phyloP scores from a whole-genome alignment of 768 basidiomycete genomes.

The Tephrocybe sp. region DNA sequence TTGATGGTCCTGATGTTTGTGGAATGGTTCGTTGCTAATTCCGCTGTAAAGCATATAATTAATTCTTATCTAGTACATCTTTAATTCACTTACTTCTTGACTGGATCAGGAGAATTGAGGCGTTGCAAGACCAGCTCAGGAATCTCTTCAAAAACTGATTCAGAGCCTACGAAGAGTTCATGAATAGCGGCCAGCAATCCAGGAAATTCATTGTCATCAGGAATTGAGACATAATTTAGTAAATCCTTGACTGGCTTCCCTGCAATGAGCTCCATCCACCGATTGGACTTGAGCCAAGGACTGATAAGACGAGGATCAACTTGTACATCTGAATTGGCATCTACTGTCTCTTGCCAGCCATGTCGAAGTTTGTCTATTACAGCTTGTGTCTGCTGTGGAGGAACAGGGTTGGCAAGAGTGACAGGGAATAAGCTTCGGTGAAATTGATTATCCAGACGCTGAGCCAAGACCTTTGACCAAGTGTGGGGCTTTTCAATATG shows the following conservation, averaged over 20 bases:
- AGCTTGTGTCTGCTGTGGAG: background rate
- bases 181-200: background rate
- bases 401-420: background rate
- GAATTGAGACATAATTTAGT: background rate
- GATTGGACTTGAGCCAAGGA: background rate
- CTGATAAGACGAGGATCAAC: background rate
- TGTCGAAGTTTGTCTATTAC: background rate
- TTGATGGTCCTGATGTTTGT: background rate
- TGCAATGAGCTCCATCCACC: constrained; percentile 2
- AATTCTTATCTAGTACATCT: constrained; percentile 1
- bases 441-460: background rate
- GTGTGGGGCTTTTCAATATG: background rate
- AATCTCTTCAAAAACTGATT: constrained; percentile 8
- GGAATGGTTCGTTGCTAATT: too few species aligned
- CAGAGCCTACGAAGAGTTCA: background rate
- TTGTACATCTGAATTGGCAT: background rate
- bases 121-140: constrained; percentile 14
- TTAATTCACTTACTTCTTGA: constrained; percentile 14
- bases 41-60: too few species aligned
- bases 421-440: background rate
- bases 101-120: constrained; percentile 12
- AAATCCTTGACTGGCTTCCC: background rate
- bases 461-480: background rate
- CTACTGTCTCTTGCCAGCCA: background rate
- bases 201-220: background rate